Base-by-base conservation (phyloP, 176 grass and related monocot species). In the Pontederia paniculata region DNA sequence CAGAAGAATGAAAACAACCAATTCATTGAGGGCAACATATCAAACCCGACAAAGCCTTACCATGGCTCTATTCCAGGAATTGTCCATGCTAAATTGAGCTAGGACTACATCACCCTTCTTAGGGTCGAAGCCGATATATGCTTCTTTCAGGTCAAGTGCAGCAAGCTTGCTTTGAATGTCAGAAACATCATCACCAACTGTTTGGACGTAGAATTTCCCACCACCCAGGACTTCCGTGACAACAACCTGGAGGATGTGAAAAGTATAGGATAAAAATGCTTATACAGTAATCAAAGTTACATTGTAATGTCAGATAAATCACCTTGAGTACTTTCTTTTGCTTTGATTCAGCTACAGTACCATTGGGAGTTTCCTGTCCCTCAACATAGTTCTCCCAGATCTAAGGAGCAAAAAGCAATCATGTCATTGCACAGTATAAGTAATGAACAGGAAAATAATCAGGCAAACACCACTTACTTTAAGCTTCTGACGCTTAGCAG, bases 11-110 rank as follows among this genome's bases (percentile, higher is more conserved):
- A 63, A 21, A 22, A 23, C 10, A 10, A 3, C 20, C 14, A 47
- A 8, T 19, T 9, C 8, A 57, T 31, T 3, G 4, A 0, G 6
- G 8, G 10, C 49, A 50, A 41, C 17, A 52, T n/a, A 16, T 15
- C 18, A 72, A 52, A 21, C 17, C 50, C 23, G 9, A n/a, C n/a
- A n/a, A n/a, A 52, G 1, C 10, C 25, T 52, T 91, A 98, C 93
- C 93, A 98, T 88, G 57, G 93, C 93, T 70, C 93, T 84, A 60
- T 98, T 98, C 93, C 93, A 98, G n/a, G 87, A 91, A 70, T 98
- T 88, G 62, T 98, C 93, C 12, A 82, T 23, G 46, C 76, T 81
- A 74, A 98, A 98, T 44, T 98, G 86, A 51, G 87, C 69, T 37
- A 98, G 83, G 42, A 98, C 83, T 50, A 98, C 76, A 45, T 89